Evolutionary conservation across 176 grass and related monocot genomes (phyloP), one percentile per base, ranked within the genome.

Genomic region (Canna indica): DNA sequence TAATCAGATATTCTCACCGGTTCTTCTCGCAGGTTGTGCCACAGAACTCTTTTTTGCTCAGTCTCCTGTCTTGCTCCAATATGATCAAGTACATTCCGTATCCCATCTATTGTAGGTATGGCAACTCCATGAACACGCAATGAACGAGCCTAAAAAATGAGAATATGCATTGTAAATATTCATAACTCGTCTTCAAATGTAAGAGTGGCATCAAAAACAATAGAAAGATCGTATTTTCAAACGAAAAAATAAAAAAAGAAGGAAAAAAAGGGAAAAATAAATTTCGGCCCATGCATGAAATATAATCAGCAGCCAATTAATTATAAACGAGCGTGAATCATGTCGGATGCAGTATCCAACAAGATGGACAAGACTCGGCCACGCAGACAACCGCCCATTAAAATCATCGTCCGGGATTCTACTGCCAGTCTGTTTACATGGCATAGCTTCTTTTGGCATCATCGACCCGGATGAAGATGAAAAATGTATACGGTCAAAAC

Each of bases 11-110:
- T 52, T 70, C 77, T 80, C 90, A 93, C 94, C 18, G 94, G 94
- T 83, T 99, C 94, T 82, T 99, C 94, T 39, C 89, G 86, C 34
- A 99, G 89, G 73, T 91, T 99, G 54, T 99, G 86, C 94, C 94
- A 99, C 50, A 99, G 78, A 45, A 99, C 84, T 47, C 67, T 65
- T 31, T 81, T 85, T 67, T 99, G 80, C 41, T 92, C 84, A 78
- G 86, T 82, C n/a, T 87, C 85, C 81, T 82, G 87, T 73, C 81
- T 76, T 38, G 86, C 84, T 70, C 94, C 94, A 62, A 99, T 90
- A 76, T 99, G 89, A 81, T 90, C 83, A 39, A 99, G 78, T 46
- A 99, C 94, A 80, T 99, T 99, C 74, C 74, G 83, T 59, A 99
- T 99, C 66, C 94, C 94, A 83, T 88, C 74, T 72, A 88, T 84